Base-by-base conservation (phyloP, 257 asterid genomes). In the Capsicum baccatum region DNA sequence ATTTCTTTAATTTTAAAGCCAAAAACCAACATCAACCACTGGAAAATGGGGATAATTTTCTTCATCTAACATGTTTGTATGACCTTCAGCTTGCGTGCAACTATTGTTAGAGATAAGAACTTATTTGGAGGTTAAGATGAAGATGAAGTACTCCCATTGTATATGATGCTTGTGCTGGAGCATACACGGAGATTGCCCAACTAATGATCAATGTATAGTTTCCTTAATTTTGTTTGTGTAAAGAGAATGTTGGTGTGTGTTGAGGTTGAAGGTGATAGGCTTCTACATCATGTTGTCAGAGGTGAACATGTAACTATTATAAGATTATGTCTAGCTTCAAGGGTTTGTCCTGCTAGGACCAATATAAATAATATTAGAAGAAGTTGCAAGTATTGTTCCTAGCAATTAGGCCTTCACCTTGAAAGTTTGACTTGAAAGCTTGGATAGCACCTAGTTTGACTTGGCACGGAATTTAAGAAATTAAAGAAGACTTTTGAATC, bases 251-350 rank as follows among this genome's bases (percentile, higher is more conserved):
- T 95, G 62, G 93, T 91, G 82, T 87, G 93, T 74, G 93, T 85
- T 83, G 97, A 95, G 62, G 85, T 89, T 52, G 98, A 95, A 87
- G 98, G 97, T 73, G 98, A 95, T 84, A 91, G 94, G 98, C 97
- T 97, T 84, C 97, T 95, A 67, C 98, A 93, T 85, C 95, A 93
- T 89, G 98, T 97, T 82, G 97, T 94, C 55, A 89, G 96, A 88
- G 98, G 98, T 3, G 98, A 95, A 87, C 91, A 91, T 76, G 89
- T 58, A 66, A 85, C 86, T 86, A 90, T 88, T 54, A 79, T 95
- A 35, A 86, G 89, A 70, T 81, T 95, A 85, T 86, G 92, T 89
- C 89, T 92, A 44, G 85, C 92, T 71, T 85, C 85, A 60, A 97
- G 98, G 74, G 93, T 98, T 74, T 92, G 92, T 79, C 97, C 90